Evolutionary conservation across 2,329 filamentous ascomycete genomes (phyloP).

Genomic region (Monilinia vaccinii-corymbosi): DNA sequence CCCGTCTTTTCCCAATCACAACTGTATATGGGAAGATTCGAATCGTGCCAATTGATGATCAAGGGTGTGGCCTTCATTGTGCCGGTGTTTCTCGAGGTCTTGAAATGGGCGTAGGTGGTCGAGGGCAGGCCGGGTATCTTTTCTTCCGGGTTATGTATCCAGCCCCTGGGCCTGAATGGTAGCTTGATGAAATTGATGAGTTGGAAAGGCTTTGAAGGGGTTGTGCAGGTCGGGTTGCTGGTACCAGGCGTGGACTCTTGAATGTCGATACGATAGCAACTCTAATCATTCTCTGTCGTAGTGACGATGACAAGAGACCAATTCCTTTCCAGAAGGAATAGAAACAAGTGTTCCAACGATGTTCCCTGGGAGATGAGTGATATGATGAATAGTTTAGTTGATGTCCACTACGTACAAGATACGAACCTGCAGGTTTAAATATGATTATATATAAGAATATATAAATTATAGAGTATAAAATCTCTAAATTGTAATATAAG

Average conservation of each 20-base stretch:
- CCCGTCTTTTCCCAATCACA: conserved; percentile 91
- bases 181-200: not conserved
- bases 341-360: not conserved
- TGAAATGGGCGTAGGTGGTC: not conserved
- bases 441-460: no score
- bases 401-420: no score
- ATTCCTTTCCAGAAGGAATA: not conserved
- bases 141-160: no score
- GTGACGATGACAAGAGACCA: not conserved
- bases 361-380: no score
- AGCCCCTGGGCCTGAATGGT: no score
- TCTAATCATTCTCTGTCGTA: conserved; percentile 4
- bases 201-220: not conserved
- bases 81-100: not conserved
- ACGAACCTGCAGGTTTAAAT: no score
- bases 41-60: conserved; percentile 98
- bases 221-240: not conserved
- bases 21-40: conserved; percentile 94
- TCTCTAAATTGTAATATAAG: no score
- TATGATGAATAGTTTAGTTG: no score
- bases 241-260: not conserved
- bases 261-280: conserved; percentile 7
- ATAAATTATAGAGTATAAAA: no score
- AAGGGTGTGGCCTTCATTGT: conserved; percentile 91
- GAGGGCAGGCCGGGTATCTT: not conserved